These are phyloP conservation scores for Colletotrichum theobromicola DNA, from an alignment of 2,329 filamentous ascomycete genomes.

Conservation along the genomic window DNA sequence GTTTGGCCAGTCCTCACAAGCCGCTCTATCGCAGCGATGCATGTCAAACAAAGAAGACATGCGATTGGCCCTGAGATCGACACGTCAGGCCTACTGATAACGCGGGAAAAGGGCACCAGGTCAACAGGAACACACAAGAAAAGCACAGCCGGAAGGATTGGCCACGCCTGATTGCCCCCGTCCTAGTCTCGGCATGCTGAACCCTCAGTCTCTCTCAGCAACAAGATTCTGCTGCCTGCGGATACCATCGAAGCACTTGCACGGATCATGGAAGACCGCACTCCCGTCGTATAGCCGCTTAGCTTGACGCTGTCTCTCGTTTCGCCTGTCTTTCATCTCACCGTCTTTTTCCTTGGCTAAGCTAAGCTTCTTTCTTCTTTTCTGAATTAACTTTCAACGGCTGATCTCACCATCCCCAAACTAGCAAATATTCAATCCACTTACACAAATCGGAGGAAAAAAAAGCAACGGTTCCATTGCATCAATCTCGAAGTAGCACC, in stretches of 20 bases:
- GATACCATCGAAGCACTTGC: not conserved
- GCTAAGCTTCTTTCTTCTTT: not conserved
- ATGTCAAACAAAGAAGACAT: not conserved
- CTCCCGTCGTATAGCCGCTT: not conserved
- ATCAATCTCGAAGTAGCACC: not conserved
- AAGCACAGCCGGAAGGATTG: not conserved
- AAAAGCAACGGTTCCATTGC: not conserved
- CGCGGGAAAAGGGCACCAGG: not conserved
- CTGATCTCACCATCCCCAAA: not conserved
- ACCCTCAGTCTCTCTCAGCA: not conserved
- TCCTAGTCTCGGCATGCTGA: not conserved
- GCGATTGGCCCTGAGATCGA: not conserved
- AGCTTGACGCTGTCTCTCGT: slow-evolving; percentile 4
- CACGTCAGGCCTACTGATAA: slow-evolving; percentile 6
- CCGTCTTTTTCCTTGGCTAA: not conserved
- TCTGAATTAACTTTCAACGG: not conserved
- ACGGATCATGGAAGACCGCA: not conserved
- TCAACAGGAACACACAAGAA: not conserved
- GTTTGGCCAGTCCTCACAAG: not conserved
- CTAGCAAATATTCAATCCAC: not conserved
- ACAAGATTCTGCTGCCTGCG: not conserved
- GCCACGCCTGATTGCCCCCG: not conserved
- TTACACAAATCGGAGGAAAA: not conserved
- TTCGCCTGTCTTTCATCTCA: not conserved
- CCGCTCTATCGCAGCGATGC: not conserved